These are phyloP conservation scores for Poa annua DNA, from an alignment of 176 grass and related monocot genomes.

Conservation along the genomic window DNA sequence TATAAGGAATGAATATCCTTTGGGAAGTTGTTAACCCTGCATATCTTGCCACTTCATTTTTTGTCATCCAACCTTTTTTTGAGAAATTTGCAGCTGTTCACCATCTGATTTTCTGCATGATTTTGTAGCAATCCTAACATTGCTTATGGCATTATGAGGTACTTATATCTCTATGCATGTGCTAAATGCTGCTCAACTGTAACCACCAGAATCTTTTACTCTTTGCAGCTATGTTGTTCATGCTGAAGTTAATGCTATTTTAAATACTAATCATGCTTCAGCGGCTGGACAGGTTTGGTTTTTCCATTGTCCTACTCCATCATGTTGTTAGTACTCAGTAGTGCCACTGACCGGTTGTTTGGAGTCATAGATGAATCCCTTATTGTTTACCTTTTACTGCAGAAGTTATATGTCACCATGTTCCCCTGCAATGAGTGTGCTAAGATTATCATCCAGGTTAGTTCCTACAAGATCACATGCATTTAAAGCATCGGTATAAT, in stretches of 20 bases:
- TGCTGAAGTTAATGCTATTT: conserved; percentile 98
- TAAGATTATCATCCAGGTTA: conserved; percentile 98
- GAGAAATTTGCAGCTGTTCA: neutral
- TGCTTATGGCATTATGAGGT: conserved; percentile 20
- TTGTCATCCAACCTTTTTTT: neutral
- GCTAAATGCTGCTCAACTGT: conserved; percentile 14
- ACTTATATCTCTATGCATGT: conserved; percentile 12
- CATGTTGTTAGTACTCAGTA: conserved; percentile 9
- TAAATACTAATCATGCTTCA: conserved; percentile 99
- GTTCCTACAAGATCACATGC: conserved; percentile 23
- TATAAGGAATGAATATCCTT: neutral
- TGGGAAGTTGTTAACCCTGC: neutral
- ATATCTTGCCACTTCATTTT: conserved; percentile 22
- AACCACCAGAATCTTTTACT: conserved; percentile 28
- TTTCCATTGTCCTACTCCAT: conserved; percentile 7
- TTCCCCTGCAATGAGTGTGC: conserved; percentile 98
- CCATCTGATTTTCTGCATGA: neutral
- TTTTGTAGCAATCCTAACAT: conserved; percentile 19
- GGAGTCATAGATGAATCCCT: neutral
- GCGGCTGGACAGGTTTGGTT: conserved; percentile 82
- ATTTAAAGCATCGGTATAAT: no score
- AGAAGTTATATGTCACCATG: conserved; percentile 99
- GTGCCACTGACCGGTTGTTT: neutral
- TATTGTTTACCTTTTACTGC: conserved; percentile 42
- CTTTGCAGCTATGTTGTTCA: conserved; percentile 88